Conservation (phyloP, 768 basidiomycete genomes). For the Coprinopsis sp. region DNA sequence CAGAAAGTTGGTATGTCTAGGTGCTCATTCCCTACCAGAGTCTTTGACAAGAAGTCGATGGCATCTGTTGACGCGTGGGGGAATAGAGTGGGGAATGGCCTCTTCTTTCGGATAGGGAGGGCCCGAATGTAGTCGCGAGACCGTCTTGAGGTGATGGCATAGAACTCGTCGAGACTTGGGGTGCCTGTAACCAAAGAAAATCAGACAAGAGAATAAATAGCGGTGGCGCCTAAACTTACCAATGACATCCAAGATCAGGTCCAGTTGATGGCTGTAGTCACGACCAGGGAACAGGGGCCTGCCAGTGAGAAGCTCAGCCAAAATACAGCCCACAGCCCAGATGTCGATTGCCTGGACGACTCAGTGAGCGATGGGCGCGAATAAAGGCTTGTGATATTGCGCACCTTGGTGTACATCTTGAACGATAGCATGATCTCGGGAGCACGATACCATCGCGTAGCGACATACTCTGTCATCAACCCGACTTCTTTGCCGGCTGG, state of each 20-base stretch:
- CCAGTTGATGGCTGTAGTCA: conserved; percentile 83
- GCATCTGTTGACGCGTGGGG: conserved; percentile 72
- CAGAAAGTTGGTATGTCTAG: conserved; percentile 16
- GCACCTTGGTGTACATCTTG: conserved; percentile 79
- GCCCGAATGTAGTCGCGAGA: conserved; percentile 87
- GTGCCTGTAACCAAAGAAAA: conserved; percentile 43
- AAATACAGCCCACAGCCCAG: conserved; percentile 72
- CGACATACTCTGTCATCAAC: conserved; percentile 81
- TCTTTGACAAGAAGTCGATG: conserved; percentile 68
- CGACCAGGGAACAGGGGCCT: conserved; percentile 86
- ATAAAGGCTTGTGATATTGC: conserved; percentile 7
- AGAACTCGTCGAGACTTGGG: conserved; percentile 86
- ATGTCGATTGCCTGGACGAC: conserved; percentile 52
- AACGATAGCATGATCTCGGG: conserved; percentile 95
- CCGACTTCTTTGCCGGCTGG: conserved; percentile 58
- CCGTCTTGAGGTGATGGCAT: conserved; percentile 79
- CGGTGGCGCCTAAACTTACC: conserved; percentile 47
- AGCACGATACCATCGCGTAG: conserved; percentile 90
- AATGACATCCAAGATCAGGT: conserved; percentile 84
- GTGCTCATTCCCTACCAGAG: conserved; percentile 42
- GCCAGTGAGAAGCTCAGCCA: conserved; percentile 78
- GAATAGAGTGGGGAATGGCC: conserved; percentile 67
- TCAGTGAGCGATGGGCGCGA: conserved; percentile 7
- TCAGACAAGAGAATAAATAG: neutral
- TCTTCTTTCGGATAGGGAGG: conserved; percentile 75